A percentile compares a stretch with the other conserved stretches of the same genome.
Evolutionary conservation across 179 eudicot genomes (phyloP).

Genomic region (Spergularia azorica): DNA sequence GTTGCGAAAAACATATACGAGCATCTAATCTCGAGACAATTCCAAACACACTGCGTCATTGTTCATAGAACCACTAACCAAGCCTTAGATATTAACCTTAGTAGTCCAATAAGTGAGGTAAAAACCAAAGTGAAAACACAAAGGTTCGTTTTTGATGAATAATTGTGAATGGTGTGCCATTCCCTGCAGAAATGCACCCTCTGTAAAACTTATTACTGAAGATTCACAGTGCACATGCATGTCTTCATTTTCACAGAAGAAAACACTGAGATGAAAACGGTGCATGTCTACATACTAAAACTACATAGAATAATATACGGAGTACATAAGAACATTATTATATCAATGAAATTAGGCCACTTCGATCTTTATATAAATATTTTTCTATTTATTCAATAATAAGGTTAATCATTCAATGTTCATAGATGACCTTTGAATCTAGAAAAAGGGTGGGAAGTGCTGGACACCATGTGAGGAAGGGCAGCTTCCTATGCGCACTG

Average conservation of each 20-base stretch:
- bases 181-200: conserved; percentile 23
- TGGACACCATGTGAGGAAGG: conserved; percentile 42
- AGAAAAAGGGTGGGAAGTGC: conserved; percentile 25
- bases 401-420: conserved; percentile 16
- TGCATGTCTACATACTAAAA: conserved; percentile 1
- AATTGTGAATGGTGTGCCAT: conserved; percentile 24
- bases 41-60: too few relatives aligned
- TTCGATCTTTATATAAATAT: not conserved
- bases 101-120: too few relatives aligned
- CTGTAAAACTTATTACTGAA: not conserved
- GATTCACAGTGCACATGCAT: conserved; percentile 33
- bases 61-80: too few relatives aligned
- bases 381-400: too few relatives aligned
- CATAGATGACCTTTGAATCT: not conserved
- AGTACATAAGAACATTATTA: not conserved
- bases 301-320: not conserved
- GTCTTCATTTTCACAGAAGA: not conserved
- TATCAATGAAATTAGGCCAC: not conserved
- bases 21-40: too few relatives aligned
- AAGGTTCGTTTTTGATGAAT: not conserved
- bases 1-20: too few relatives aligned
- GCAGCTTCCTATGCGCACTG: conserved; percentile 28
- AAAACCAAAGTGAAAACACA: not conserved
- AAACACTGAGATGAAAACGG: not conserved
- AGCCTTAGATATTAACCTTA: too few relatives aligned